Evolutionary conservation across 2,329 filamentous ascomycete species (phyloP).

Genomic region (Leptoxyphium fumago): DNA sequence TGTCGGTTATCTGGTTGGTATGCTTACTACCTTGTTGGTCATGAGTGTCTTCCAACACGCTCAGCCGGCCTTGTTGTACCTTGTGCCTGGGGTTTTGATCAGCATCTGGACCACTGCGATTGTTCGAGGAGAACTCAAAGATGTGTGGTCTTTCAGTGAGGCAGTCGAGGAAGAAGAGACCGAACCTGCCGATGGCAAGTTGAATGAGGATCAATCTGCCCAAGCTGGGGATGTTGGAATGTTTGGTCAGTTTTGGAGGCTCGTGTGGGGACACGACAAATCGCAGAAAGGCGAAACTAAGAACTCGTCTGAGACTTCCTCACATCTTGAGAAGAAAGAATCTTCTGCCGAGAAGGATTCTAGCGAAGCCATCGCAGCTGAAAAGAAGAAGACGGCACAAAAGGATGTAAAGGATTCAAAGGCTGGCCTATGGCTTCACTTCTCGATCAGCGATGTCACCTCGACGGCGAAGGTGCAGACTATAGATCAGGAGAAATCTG

Average conservation of each 20-base stretch:
- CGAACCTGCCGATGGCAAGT: slow-evolving; percentile 2
- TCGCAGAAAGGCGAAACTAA: background rate
- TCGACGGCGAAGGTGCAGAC: background rate
- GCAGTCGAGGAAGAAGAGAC: slow-evolving; percentile 24
- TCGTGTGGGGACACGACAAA: background rate
- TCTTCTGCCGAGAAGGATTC: background rate
- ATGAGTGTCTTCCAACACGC: slow-evolving; percentile 67
- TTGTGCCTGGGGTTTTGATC: slow-evolving; percentile 72
- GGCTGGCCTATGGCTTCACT: background rate
- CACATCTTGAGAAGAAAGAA: background rate
- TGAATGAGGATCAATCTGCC: background rate
- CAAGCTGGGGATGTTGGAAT: background rate
- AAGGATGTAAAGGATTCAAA: background rate
- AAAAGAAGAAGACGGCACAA: background rate
- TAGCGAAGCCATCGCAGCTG: background rate
- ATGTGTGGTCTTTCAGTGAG: slow-evolving; percentile 77
- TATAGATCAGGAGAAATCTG: no score
- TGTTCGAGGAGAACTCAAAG: slow-evolving; percentile 52
- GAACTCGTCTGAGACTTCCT: background rate
- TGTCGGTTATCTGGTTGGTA: slow-evolving; percentile 61
- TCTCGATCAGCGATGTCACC: background rate
- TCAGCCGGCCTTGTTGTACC: slow-evolving; percentile 81
- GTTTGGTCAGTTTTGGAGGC: background rate
- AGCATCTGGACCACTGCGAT: slow-evolving; percentile 62
- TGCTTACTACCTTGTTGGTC: slow-evolving; percentile 61